Base-by-base conservation (phyloP, 2,329 filamentous ascomycete genomes). In the Xylaria sp. region DNA sequence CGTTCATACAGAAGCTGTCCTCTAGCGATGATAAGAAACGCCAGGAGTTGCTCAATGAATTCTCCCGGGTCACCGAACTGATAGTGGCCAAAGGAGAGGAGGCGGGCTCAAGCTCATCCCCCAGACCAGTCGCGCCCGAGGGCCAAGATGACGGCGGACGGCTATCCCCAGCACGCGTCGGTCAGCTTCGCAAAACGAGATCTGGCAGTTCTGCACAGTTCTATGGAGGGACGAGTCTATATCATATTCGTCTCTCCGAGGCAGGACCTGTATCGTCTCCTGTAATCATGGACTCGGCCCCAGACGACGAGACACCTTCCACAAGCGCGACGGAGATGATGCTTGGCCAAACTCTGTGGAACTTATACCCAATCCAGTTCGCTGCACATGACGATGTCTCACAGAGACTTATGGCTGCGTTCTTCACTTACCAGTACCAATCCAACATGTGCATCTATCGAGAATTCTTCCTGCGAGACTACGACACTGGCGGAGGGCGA, bases 361-460 rank as follows among this genome's bases (percentile, higher is more conserved):
- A 57, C 40, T 47, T 38, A 5, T 67, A 67, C 33, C 60, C 60
- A 5, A 63, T 80, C 72, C 71, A 74, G 67, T 80, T 79, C 64
- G 74, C 75, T n/a, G 79, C 79, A 3, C 76, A 80, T 25, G 78
- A 82, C 53, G 77, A 80, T 21, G 77, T 76, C 15, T 82, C 78
- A 12, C 79, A 78, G 57, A 70, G 73, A 17, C 74, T 82, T 50
- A 82, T 83, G 79, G 78, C 79, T 0, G 74, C 73, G 3, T 84
- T 83, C 65, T 84, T 84, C 69, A 76, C 78, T 56, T 72, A 79
- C 38, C 77, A 81, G 21, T 84, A 83, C 53, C 77, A 80, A 37
- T 82, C 81, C 63, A 76, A 80, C 66, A 82, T 83, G 80, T 78
- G 79, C 59, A 73, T 84, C 1, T 83, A 84, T 61, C 76, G 82